Evolutionary conservation across 192 early-diverging fungal genomes (phyloP), one percentile per base, ranked within the genome.

Genomic region (Coemansia nantahalensis): DNA sequence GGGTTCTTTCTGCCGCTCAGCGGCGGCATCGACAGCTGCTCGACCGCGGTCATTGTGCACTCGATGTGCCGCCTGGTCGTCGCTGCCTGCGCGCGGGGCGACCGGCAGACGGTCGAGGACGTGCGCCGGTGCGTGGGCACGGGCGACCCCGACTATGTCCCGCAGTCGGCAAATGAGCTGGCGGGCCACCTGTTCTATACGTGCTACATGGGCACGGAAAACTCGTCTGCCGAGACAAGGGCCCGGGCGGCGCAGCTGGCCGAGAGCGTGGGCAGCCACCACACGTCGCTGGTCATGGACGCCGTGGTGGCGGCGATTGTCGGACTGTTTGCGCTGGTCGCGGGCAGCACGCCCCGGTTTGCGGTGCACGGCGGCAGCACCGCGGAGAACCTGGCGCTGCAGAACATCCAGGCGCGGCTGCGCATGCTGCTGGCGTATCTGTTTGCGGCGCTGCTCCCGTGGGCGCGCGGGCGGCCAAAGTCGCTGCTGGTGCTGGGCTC

Each of bases 401-500:
- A 99, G 56, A 99, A 99, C 51, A 90, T 99, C 36, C 95, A 97
- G 54, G 95, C 96, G 7, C 82, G 96, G 23, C 79, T 91, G 38
- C 83, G 96, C 38, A 99, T 99, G 96, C 84, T 99, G 8, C 49
- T 97, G 15, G 82, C 95, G 5, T 99, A 99, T 59, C 59, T 99
- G 45, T 88, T 99, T 78, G 96, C 95, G 0, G 93, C 95, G 45
- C 80, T 99, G 13, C 73, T 99, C n/a, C 87, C 90, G 7, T 99
- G 96, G 96, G 80, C 76, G 14, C 41, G 53, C 22, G 31, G 50
- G 15, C 80, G 81, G 17, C 52, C 65, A 0, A 48, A 83, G 0
- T 81, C 85, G 5, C 66, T 99, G 49, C 82, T 99, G 33, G 96
- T 99, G 0, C 78, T 99, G 47, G 95, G 93, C 26, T 92, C 89